These are phyloP conservation scores for Pythium sukuiense DNA, from an alignment of 352 stramenopile species.

Conservation along the genomic window DNA sequence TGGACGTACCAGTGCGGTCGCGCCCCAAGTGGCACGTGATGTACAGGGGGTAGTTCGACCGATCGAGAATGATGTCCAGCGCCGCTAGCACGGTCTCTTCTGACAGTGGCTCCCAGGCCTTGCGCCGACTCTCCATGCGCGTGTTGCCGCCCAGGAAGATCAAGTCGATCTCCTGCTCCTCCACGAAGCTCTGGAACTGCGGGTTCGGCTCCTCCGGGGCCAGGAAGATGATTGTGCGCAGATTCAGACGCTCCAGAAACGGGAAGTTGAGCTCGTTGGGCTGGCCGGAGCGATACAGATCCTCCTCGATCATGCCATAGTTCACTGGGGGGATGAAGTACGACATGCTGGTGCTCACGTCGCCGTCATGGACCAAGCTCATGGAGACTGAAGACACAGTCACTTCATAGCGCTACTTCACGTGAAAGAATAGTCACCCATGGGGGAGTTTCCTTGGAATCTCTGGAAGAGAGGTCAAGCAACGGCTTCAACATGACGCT, in stretches of 20 bases:
- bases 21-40: slow-evolving; percentile 90
- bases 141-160: slow-evolving; percentile 87
- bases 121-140: slow-evolving; percentile 85
- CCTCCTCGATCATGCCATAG: slow-evolving; percentile 92
- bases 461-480: background rate
- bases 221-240: slow-evolving; percentile 92
- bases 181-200: slow-evolving; percentile 89
- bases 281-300: slow-evolving; percentile 89
- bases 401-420: slow-evolving; percentile 31
- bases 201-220: slow-evolving; percentile 88
- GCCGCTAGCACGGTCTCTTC: slow-evolving; percentile 91
- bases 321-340: slow-evolving; percentile 93
- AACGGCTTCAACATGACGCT: background rate
- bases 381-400: background rate
- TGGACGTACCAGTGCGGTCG: slow-evolving; percentile 75
- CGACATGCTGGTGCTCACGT: slow-evolving; percentile 50
- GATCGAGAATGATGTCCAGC: slow-evolving; percentile 88
- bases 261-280: slow-evolving; percentile 93
- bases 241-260: slow-evolving; percentile 89
- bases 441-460: background rate
- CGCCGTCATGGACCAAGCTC: background rate
- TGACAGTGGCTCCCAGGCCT: slow-evolving; percentile 82
- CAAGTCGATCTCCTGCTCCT: slow-evolving; percentile 90
- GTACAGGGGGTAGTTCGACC: slow-evolving; percentile 89
- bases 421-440: slow-evolving; percentile 1